phyloP scores from a whole-genome alignment of 768 basidiomycete species.

The Phallus indusiatus region DNA sequence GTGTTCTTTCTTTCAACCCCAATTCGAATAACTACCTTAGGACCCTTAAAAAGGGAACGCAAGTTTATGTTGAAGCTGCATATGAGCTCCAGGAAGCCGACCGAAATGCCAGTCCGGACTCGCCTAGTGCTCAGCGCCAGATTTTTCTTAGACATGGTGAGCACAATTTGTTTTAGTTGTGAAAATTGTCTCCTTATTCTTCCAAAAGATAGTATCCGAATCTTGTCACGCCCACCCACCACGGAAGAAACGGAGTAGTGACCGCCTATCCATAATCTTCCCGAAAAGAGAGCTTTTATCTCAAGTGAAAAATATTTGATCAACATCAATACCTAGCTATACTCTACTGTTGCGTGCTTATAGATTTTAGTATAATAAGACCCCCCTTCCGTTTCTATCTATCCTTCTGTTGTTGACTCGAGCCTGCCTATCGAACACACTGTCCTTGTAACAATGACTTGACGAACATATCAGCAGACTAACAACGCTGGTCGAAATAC shows the following conservation, averaged over 20 bases:
- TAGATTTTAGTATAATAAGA: too few species aligned
- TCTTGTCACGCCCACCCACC: neutral
- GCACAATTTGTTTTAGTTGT: conserved; percentile 10
- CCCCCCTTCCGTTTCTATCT: too few species aligned
- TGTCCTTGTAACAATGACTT: too few species aligned
- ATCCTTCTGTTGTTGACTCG: too few species aligned
- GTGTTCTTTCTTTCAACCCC: conserved; percentile 64
- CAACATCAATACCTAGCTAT: too few species aligned
- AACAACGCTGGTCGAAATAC: too few species aligned
- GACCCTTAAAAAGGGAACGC: conserved; percentile 57
- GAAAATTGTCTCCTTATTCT: neutral
- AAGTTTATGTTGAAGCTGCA: conserved; percentile 73
- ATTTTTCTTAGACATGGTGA: conserved; percentile 75
- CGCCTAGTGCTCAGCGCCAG: conserved; percentile 68
- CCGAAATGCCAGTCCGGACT: conserved; percentile 49
- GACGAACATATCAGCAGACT: too few species aligned
- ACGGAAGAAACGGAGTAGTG: neutral
- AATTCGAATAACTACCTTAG: conserved; percentile 52
- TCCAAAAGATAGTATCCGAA: neutral
- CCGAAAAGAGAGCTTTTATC: too few species aligned
- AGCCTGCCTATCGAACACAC: too few species aligned
- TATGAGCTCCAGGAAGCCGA: conserved; percentile 73
- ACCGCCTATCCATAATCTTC: too few species aligned
- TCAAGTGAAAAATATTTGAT: too few species aligned
- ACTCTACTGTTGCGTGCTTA: too few species aligned